These are phyloP conservation scores for Trichoderma semiorbis DNA, from an alignment of 2,329 filamentous ascomycete genomes.

Conservation along the genomic window DNA sequence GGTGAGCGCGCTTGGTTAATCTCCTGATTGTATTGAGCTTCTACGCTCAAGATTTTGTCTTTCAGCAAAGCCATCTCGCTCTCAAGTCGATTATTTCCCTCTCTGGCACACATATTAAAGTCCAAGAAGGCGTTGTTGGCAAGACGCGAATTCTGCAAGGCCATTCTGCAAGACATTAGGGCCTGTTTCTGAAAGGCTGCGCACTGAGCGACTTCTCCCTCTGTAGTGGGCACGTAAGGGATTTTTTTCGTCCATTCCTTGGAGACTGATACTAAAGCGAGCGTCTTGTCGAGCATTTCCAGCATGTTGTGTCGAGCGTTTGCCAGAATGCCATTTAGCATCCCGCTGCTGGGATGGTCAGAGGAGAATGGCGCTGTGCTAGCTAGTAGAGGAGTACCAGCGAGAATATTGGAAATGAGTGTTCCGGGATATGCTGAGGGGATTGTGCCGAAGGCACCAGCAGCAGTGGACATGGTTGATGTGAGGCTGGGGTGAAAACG, in stretches of 20 bases:
- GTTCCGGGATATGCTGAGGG: background rate
- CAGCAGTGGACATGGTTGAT: background rate
- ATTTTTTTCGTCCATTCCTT: background rate
- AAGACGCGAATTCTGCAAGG: background rate
- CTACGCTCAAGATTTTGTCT: background rate
- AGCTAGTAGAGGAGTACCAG: background rate
- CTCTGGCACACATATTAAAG: background rate
- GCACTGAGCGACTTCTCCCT: background rate
- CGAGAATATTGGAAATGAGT: background rate
- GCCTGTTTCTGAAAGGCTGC: background rate
- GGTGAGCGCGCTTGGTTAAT: background rate
- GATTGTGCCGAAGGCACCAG: background rate
- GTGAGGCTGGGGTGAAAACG: background rate
- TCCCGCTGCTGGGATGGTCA: background rate
- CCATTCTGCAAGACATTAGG: background rate
- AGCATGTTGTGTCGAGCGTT: background rate
- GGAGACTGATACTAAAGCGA: background rate
- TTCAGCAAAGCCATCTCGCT: background rate
- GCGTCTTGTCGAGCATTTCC: background rate
- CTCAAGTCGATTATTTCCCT: background rate
- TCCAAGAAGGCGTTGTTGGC: background rate
- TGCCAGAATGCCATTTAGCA: background rate
- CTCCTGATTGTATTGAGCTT: background rate
- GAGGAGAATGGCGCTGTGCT: background rate
- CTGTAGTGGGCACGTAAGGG: background rate